Evolutionary conservation across 176 grass and related monocot genomes (phyloP).

Genomic region (Ensete ventricosum): DNA sequence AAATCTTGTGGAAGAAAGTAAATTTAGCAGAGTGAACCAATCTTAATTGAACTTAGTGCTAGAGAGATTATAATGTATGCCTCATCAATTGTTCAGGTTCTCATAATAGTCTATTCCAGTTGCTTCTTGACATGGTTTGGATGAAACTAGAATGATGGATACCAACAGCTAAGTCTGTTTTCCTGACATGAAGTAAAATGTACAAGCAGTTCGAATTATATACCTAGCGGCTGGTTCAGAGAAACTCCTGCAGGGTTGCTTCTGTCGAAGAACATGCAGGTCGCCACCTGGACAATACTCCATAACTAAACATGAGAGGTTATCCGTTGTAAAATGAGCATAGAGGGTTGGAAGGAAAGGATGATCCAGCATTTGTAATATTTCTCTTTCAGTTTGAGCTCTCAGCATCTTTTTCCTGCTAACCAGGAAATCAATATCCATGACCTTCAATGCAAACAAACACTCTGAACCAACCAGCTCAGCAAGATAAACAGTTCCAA

Average conservation of each 20-base stretch:
- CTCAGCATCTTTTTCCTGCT: constrained; percentile 90
- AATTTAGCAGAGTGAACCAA: not conserved
- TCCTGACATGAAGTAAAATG: too few species aligned
- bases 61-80: not conserved
- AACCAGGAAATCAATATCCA: constrained; percentile 87
- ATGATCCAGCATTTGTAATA: constrained; percentile 91
- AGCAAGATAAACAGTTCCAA: constrained; percentile 89
- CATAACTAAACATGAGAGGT: constrained; percentile 93
- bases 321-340: constrained; percentile 88
- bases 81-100: not conserved
- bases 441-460: constrained; percentile 96
- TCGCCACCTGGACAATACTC: constrained; percentile 97
- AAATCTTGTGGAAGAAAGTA: too few species aligned
- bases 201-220: not conserved
- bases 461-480: constrained; percentile 74
- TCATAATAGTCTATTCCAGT: not conserved
- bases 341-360: constrained; percentile 94
- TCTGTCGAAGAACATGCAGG: constrained; percentile 91
- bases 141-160: constrained; percentile 14
- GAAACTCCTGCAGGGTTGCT: constrained; percentile 68
- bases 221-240: constrained; percentile 83
- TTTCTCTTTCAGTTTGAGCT: constrained; percentile 93
- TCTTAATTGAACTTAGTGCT: not conserved
- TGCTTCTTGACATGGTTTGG: not conserved
- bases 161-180: constrained; percentile 2